Conservation (phyloP, 2,329 filamentous ascomycete species). For the Colletotrichum gigasporum region DNA sequence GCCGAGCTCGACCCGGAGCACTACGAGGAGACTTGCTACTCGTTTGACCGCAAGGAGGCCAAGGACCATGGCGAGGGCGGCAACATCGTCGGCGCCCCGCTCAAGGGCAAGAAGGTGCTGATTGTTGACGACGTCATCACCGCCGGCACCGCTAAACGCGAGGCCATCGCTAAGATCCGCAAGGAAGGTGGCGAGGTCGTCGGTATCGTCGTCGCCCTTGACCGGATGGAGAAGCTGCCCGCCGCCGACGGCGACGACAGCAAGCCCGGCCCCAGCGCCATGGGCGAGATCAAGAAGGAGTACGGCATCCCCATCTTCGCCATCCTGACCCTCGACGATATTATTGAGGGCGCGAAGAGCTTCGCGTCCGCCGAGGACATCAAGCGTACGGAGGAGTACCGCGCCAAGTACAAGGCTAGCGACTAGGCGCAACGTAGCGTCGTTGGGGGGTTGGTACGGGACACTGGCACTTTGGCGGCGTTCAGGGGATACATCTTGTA, state of each 20-base stretch:
- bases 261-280: conserved; percentile 78
- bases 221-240: conserved; percentile 85
- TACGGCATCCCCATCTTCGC: conserved; percentile 84
- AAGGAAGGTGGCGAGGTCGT: conserved; percentile 85
- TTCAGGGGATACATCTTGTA: background rate
- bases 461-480: background rate
- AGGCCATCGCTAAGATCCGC: conserved; percentile 89
- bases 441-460: background rate
- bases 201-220: conserved; percentile 88
- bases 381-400: conserved; percentile 77
- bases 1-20: conserved; percentile 71
- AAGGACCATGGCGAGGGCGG: conserved; percentile 97
- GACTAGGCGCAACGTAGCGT: conserved; percentile 50
- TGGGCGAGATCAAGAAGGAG: conserved; percentile 86
- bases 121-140: conserved; percentile 98
- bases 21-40: conserved; percentile 80
- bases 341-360: conserved; percentile 74
- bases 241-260: conserved; percentile 71
- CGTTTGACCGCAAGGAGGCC: conserved; percentile 94
- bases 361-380: conserved; percentile 71
- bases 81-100: conserved; percentile 85
- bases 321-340: conserved; percentile 85
- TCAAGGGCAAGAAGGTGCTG: conserved; percentile 86
- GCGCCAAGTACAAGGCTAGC: conserved; percentile 69
- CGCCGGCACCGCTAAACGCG: conserved; percentile 91